Conservation (phyloP, 2,329 filamentous ascomycete species). For the Neofusicoccum sp. region DNA sequence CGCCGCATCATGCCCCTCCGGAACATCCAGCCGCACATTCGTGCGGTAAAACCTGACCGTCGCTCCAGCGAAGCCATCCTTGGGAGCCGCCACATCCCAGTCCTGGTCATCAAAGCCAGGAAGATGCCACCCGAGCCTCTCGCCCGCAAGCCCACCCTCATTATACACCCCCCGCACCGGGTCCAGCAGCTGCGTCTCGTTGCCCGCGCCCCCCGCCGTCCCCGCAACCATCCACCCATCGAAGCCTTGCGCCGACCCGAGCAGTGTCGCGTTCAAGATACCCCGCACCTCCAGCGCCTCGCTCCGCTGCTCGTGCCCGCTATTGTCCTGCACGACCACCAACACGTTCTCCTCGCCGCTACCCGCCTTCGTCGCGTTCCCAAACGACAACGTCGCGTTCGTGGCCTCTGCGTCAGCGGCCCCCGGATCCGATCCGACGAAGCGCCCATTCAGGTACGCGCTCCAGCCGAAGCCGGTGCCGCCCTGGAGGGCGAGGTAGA, state of each 20-base stretch:
- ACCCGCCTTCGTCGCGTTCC: conserved; percentile 44
- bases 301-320: conserved; percentile 59
- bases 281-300: conserved; percentile 54
- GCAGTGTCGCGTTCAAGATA: conserved; percentile 56
- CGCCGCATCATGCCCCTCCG: conserved; percentile 56
- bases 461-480: conserved; percentile 61
- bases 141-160: conserved; percentile 61
- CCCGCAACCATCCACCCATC: conserved; percentile 56
- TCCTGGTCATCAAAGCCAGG: conserved; percentile 55
- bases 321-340: conserved; percentile 61
- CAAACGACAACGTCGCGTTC: conserved; percentile 52
- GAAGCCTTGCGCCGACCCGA: conserved; percentile 35
- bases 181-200: conserved; percentile 53
- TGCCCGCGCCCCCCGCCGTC: conserved; percentile 54
- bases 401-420: conserved; percentile 44
- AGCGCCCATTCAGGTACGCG: conserved; percentile 60
- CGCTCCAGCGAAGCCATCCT: conserved; percentile 49
- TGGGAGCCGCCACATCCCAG: conserved; percentile 44
- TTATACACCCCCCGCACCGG: conserved; percentile 58
- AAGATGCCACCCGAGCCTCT: conserved; percentile 62
- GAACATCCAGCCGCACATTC: conserved; percentile 53
- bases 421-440: conserved; percentile 60
- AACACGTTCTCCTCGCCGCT: conserved; percentile 50
- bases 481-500: conserved; percentile 57
- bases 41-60: conserved; percentile 61